These are phyloP conservation scores for Naumovozyma castellii DNA, from an alignment of 805 yeast species.

Conservation along the genomic window DNA sequence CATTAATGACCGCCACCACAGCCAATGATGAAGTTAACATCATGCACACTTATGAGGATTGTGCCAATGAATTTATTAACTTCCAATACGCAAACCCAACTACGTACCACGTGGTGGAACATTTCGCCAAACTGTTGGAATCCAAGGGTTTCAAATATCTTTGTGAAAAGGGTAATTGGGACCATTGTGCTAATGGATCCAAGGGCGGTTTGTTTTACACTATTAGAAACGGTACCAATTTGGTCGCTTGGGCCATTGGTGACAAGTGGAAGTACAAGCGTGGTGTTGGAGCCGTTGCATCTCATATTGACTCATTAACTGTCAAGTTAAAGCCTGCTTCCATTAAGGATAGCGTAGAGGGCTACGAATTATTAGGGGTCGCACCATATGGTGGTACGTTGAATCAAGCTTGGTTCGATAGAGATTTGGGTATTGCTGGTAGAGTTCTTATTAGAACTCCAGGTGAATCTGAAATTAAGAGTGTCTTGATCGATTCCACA, in stretches of 20 bases:
- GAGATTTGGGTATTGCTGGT: slow-evolving; percentile 83
- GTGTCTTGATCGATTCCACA: slow-evolving; percentile 45
- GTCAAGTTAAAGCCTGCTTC: slow-evolving; percentile 66
- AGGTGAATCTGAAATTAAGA: slow-evolving; percentile 29
- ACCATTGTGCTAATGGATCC: slow-evolving; percentile 8
- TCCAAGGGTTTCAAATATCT: slow-evolving; percentile 55
- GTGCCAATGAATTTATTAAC: slow-evolving; percentile 47
- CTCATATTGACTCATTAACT: slow-evolving; percentile 69
- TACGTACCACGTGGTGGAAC: slow-evolving; percentile 57
- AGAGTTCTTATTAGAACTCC: slow-evolving; percentile 46
- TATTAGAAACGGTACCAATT: slow-evolving; percentile 54
- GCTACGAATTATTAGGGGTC: slow-evolving; percentile 69
- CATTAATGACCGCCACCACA: slow-evolving; percentile 1
- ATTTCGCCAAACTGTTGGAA: slow-evolving; percentile 40
- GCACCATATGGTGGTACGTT: slow-evolving; percentile 78
- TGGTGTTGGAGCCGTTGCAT: slow-evolving; percentile 62
- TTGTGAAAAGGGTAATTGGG: slow-evolving; percentile 46
- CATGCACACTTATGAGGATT: slow-evolving; percentile 12
- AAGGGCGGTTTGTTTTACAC: slow-evolving; percentile 54
- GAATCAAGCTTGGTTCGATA: slow-evolving; percentile 63
- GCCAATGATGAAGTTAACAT: slow-evolving; percentile 1
- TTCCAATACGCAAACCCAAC: slow-evolving; percentile 71
- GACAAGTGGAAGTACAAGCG: slow-evolving; percentile 50
- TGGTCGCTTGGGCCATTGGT: slow-evolving; percentile 67
- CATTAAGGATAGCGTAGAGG: slow-evolving; percentile 50